Evolutionary conservation across 805 yeast genomes (phyloP).

Genomic region (Cyberlindnera euphorbiiphila): DNA sequence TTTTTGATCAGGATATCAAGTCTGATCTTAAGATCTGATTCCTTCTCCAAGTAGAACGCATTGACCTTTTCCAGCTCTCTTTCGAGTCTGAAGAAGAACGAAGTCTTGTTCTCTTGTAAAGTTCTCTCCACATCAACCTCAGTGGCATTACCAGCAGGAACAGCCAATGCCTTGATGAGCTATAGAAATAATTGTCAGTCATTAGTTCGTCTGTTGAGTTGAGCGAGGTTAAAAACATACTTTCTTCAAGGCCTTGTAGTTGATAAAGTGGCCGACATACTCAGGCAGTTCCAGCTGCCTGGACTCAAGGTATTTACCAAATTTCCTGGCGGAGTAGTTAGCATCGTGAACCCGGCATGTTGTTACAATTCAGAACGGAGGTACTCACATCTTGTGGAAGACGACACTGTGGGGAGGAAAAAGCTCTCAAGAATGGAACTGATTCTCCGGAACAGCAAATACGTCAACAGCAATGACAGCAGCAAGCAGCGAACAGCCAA

Average conservation of each 20-base stretch:
- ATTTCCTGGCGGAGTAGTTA: conserved; percentile 52
- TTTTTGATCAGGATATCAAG: conserved; percentile 73
- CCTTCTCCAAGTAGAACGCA: conserved; percentile 86
- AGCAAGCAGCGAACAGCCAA: no score
- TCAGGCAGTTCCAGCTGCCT: conserved; percentile 94
- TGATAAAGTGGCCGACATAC: conserved; percentile 88
- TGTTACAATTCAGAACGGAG: no score
- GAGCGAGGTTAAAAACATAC: conserved; percentile 6
- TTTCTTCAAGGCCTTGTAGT: conserved; percentile 90
- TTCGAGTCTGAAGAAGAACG: conserved; percentile 82
- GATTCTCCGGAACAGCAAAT: no score
- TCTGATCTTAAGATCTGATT: conserved; percentile 77
- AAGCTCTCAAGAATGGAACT: no score
- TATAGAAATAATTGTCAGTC: conserved; percentile 6
- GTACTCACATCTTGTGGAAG: no score
- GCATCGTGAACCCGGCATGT: no score
- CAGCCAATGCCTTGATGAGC: conserved; percentile 77
- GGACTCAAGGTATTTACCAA: conserved; percentile 92
- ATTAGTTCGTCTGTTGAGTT: background rate
- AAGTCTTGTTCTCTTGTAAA: conserved; percentile 85
- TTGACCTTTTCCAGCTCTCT: conserved; percentile 95
- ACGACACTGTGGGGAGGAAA: no score
- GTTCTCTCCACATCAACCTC: conserved; percentile 41
- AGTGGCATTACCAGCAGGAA: conserved; percentile 29
- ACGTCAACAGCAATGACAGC: no score